phyloP scores from a whole-genome alignment of 345 rosid genomes.

The Alliaria petiolata region DNA sequence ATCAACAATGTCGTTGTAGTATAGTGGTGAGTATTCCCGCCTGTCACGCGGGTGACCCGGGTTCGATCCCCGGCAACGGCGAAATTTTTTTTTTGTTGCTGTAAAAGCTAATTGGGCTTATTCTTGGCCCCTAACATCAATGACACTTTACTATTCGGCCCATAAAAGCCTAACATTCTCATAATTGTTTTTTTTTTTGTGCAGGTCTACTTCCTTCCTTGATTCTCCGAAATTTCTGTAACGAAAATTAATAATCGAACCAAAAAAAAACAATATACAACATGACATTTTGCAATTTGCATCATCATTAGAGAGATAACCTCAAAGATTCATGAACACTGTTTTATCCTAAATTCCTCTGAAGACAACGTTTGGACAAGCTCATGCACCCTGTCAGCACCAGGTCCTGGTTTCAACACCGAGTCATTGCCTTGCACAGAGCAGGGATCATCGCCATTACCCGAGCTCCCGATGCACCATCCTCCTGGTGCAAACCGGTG shows the following conservation, averaged over 20 bases:
- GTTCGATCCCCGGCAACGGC: slow-evolving; percentile 98
- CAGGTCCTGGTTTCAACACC: slow-evolving; percentile 70
- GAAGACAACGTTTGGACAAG: slow-evolving; percentile 54
- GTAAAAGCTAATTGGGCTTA: background rate
- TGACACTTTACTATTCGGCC: background rate
- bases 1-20: slow-evolving; percentile 72
- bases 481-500: slow-evolving; percentile 67
- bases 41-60: slow-evolving; percentile 99
- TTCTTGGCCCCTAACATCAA: background rate
- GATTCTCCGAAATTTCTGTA: background rate
- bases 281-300: slow-evolving; percentile 1
- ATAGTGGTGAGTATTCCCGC: slow-evolving; percentile 94
- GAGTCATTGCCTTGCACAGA: slow-evolving; percentile 54
- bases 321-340: slow-evolving; percentile 46
- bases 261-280: slow-evolving; percentile 9
- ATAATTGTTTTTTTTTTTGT: too few relatives aligned
- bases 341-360: slow-evolving; percentile 52
- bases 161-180: background rate
- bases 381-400: slow-evolving; percentile 57
- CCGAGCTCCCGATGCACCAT: slow-evolving; percentile 74
- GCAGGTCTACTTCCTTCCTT: background rate
- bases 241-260: slow-evolving; percentile 5
- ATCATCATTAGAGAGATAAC: background rate
- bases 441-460: slow-evolving; percentile 60
- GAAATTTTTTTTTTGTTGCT: background rate